These are phyloP conservation scores for Pythium apleroticum DNA, from an alignment of 352 stramenopile genomes.

Conservation along the genomic window DNA sequence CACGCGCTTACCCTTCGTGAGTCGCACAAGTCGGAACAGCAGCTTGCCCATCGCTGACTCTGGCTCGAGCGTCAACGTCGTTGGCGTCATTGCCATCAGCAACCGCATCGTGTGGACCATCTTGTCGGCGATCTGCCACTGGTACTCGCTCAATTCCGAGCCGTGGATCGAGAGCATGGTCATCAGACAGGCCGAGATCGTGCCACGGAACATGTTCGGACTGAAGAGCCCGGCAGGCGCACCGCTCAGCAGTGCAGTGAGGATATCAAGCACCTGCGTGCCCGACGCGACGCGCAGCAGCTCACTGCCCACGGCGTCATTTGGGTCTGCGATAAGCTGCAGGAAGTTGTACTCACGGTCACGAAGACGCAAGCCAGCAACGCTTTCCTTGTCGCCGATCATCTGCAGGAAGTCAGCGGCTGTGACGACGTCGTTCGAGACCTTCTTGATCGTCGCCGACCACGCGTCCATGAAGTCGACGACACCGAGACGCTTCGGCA, in stretches of 20 bases:
- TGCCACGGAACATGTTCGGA: conserved; percentile 74
- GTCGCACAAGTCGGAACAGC: conserved; percentile 53
- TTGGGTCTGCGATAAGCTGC: conserved; percentile 51
- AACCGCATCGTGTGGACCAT: conserved; percentile 55
- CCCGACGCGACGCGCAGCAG: conserved; percentile 49
- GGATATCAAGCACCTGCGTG: conserved; percentile 65
- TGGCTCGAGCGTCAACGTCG: conserved; percentile 31
- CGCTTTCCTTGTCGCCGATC: conserved; percentile 41
- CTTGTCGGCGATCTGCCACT: conserved; percentile 47
- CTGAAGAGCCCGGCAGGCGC: conserved; percentile 53
- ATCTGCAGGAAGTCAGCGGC: conserved; percentile 58
- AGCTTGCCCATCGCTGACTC: conserved; percentile 55
- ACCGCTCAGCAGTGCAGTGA: conserved; percentile 58
- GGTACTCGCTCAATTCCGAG: conserved; percentile 44
- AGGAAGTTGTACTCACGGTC: conserved; percentile 63
- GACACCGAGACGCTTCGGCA: conserved; percentile 50
- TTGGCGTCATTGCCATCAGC: conserved; percentile 33
- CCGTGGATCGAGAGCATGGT: conserved; percentile 34
- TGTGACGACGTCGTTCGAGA: conserved; percentile 64
- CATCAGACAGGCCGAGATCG: conserved; percentile 49
- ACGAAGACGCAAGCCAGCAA: conserved; percentile 42
- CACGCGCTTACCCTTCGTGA: conserved; percentile 11
- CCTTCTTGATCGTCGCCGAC: conserved; percentile 60
- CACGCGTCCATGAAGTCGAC: conserved; percentile 74
- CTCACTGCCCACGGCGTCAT: conserved; percentile 43